phyloP scores from a whole-genome alignment of 2,329 filamentous ascomycete species.

The Metarhizium humberi region DNA sequence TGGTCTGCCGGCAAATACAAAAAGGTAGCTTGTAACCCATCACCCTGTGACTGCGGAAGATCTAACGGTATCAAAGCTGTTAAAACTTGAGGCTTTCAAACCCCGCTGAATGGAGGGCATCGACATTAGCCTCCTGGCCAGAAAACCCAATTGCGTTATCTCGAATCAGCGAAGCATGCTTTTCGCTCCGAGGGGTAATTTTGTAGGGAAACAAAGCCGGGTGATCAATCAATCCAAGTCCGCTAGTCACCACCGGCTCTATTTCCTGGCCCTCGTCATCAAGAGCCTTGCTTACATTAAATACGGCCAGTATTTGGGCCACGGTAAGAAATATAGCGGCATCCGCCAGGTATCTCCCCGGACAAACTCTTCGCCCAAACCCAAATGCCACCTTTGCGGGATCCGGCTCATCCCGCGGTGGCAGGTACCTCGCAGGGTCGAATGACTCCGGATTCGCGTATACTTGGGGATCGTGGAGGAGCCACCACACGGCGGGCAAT shows the following conservation, averaged over 20 bases:
- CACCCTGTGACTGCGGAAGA: too few species aligned
- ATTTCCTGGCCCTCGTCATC: slow-evolving; percentile 26
- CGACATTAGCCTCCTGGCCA: slow-evolving; percentile 4
- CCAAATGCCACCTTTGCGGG: slow-evolving; percentile 20
- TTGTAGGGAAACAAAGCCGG: slow-evolving; percentile 1
- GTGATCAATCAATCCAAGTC: slow-evolving; percentile 1
- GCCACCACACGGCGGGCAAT: slow-evolving; percentile 16
- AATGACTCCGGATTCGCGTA: slow-evolving; percentile 38
- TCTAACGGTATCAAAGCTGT: too few species aligned
- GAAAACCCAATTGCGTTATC: slow-evolving; percentile 1
- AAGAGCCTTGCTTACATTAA: slow-evolving; percentile 22
- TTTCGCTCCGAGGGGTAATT: slow-evolving; percentile 4
- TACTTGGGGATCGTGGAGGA: slow-evolving; percentile 56
- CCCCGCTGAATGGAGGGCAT: neutral
- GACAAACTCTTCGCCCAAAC: slow-evolving; percentile 26
- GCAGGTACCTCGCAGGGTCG: slow-evolving; percentile 22
- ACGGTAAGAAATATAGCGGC: slow-evolving; percentile 21
- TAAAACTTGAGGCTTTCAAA: too few species aligned
- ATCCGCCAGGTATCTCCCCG: slow-evolving; percentile 22
- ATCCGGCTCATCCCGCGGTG: slow-evolving; percentile 18
- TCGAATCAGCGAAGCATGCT: neutral
- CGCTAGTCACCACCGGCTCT: slow-evolving; percentile 8
- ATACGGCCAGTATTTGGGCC: slow-evolving; percentile 35
- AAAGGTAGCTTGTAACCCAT: too few species aligned
- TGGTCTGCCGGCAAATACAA: too few species aligned